Evolutionary conservation across 441 rosid species (phyloP), one percentile per base, ranked within the genome.

Genomic region (Corymbia citriodora): DNA sequence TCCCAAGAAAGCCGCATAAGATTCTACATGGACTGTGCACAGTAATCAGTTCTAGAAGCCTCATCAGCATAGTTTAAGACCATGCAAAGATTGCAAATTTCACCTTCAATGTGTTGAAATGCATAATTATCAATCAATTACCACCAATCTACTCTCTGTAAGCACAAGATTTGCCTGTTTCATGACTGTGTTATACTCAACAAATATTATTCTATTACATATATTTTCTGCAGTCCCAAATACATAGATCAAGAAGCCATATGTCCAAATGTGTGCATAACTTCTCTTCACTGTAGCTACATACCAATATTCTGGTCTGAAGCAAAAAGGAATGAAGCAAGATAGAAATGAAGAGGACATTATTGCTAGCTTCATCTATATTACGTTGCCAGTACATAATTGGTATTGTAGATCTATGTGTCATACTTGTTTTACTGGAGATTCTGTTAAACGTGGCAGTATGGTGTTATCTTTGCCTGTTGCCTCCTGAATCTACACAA

Each of bases 401-500:
- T 45, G 18, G 45, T 11, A 81, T 81, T 81, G 53, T 48, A 7
- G 54, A 81, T 81, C 53, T 45, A 79, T 25, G 36, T 15, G 53
- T 81, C 31, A 25, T 48, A 2, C 86, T 45, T 45, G 53, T 81
- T 81, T 74, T 81, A 48, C 48, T 48, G 86, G 12, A 81, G 53
- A 48, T 81, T 81, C 86, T 81, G 86, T 81, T 81, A 23, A 45
- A 45, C 4, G 74, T 52, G 74, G 55, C 9, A 27, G 27, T 87
- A 36, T 50, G 4, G 27, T 55, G 88, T 74, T 59, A 70, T 87
- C 57, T 29, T 27, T 49, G 49, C 74, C 57, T 33, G 68, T 93
- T 93, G 93, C 93, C 95, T 93, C 87, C 94, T 90, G 92, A 94
- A 95, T 94, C 95, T 95, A 89, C 88, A 89, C 31, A 86, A 48